Evolutionary conservation across 2,329 filamentous ascomycete species (phyloP), one percentile per base, ranked within the genome.

Genomic region (Phaeosphaeriaceae sp.): DNA sequence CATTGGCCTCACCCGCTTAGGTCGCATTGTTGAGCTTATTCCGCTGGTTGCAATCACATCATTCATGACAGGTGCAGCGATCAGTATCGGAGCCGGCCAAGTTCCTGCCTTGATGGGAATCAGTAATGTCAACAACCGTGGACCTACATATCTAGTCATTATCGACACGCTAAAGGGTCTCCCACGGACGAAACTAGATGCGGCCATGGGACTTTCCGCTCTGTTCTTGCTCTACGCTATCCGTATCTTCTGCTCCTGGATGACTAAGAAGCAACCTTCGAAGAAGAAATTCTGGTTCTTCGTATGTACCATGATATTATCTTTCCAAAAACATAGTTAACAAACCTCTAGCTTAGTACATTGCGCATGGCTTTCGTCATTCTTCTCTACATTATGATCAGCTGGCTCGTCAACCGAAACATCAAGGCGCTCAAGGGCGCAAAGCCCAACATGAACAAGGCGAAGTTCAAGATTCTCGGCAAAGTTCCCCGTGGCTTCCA

Each of bases 11-110:
- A 77, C 89, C 29, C 86, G 93, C 35, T 83, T 87, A 32, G 94
- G 94, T 8, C 95, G 92, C 83, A 88, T 99, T 37, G 92, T 97
- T 36, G 92, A 99, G 61, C 83, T 97, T 64, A 97, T 99, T 63
- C 90, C 94, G 1, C 82, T 97, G 46, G 87, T 92, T 1, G 90
- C 92, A 0, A 90, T 97, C 44, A 92, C 90, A 0, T 92, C 93
- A 3, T 99, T 97, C 79, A 97, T 97, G 92, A 97, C 94, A 0
- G 94, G 94, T 8, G 96, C 93, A 2, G 92, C 94, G 45, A 83
- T 99, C 72, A 96, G 84, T 64, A 97, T 99, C 67, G 86, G 84
- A 13, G 83, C 85, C 18, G 92, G 94, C 28, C 94, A 99, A 73
- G 81, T 97, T 4, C 88, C 90, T 1, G 82, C 83, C 2, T 77